Evolutionary conservation across 192 early-diverging fungal species (phyloP), one percentile per base, ranked within the genome.

Genomic region (Coemansia aciculifera): DNA sequence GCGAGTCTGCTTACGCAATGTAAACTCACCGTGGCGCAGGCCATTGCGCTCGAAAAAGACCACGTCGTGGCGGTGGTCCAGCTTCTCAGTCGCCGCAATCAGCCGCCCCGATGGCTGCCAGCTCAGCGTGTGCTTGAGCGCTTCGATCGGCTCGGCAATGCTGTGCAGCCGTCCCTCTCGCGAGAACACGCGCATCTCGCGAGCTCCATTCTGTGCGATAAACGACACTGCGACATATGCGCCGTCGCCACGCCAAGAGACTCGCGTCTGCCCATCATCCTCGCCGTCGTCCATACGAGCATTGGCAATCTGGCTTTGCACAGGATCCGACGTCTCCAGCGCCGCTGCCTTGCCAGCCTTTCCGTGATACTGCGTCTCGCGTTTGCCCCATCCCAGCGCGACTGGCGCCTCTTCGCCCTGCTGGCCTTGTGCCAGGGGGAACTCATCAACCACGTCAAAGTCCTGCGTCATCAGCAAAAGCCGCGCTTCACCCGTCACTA

Each of bases 321-420:
- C 72, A 2, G 91, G 89, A 19, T 54, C 15, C 4, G 21, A 31
- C 38, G 34, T 42, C 5, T 3, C 34, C 42, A 29, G 36, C 17
- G 56, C 21, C 27, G 49, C 27, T 23, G 13, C 90, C 91, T 24
- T 80, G 63, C 73, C 94, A 54, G 84, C 90, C 19, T 90, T 88
- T 51, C 97, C 97, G 70, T 97, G 95, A 74, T 98, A 99, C 71
- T 99, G 97, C 11, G 97, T 99, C 74, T 96, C 96, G 60, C 92
- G 94, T 44, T 87, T 89, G 67, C 97, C 97, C 97, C 97, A 99
- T 42, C 97, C 97, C n/a, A 99, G 86, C 23, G 84, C 87, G 11
- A 95, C 90, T 12, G 83, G 87, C 19, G 62, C 81, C 78, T 87
- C 93, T 79, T 94, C 89, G 10, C 89, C 92, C 17, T 85, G 61